A percentile compares a stretch with the other conserved stretches of the same genome.
These are phyloP conservation scores for Chlorella sp. DNA, from an alignment of 139 green algal genomes.

Conservation along the genomic window DNA sequence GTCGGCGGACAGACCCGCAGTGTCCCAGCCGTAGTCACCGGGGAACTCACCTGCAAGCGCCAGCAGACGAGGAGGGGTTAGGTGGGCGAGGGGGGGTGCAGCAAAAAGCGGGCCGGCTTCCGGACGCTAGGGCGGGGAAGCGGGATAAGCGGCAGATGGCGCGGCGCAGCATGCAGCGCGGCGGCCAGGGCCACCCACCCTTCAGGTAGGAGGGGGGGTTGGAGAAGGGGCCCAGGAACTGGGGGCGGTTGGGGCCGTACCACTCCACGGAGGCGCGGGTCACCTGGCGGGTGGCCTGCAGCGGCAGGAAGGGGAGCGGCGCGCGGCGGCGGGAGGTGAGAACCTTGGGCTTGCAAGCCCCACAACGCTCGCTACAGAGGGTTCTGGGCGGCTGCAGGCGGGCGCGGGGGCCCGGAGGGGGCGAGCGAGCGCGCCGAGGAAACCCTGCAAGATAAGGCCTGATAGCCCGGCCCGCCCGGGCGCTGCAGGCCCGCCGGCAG, in stretches of 20 bases:
- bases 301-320: background rate
- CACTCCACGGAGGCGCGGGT: slow-evolving; percentile 49
- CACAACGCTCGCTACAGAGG: background rate
- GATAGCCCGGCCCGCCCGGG: background rate
- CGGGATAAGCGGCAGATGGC: slow-evolving; percentile 15
- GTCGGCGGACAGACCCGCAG: slow-evolving; percentile 94
- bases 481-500: background rate
- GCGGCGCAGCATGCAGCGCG: background rate
- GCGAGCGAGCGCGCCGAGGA: background rate
- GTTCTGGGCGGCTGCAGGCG: background rate
- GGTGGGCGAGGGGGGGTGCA: background rate
- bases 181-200: slow-evolving; percentile 41
- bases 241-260: slow-evolving; percentile 86
- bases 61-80: background rate
- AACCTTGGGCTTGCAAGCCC: background rate
- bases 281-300: slow-evolving; percentile 61
- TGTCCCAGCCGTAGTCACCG: slow-evolving; percentile 98
- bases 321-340: background rate
- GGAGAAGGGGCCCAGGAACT: slow-evolving; percentile 90
- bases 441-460: background rate
- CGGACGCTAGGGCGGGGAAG: background rate
- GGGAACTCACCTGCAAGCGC: slow-evolving; percentile 77
- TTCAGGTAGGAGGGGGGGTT: slow-evolving; percentile 55
- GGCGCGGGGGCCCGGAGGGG: background rate
- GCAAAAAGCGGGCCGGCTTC: background rate